Percentiles rank a stretch among this genome's conserved stretches.
Evolutionary conservation across 2,329 filamentous ascomycete genomes (phyloP).

Genomic region (Ascosphaera aggregata): DNA sequence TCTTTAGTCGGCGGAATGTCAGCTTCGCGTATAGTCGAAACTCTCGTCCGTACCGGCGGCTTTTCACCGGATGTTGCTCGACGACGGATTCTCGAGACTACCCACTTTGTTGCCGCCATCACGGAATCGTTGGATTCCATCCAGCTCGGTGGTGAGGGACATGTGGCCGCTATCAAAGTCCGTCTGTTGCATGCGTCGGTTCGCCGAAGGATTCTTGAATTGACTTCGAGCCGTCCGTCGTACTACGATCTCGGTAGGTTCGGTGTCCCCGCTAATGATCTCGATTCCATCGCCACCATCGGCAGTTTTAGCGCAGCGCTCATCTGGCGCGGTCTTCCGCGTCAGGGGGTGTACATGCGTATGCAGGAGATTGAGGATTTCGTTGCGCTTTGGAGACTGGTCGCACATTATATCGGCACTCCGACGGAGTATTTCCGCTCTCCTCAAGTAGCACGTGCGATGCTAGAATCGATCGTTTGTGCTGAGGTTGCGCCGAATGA

Average conservation of each 20-base stretch:
- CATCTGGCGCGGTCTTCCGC: slow-evolving; percentile 44
- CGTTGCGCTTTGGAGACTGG: slow-evolving; percentile 51
- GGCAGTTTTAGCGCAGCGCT: slow-evolving; percentile 43
- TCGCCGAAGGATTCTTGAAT: slow-evolving; percentile 37
- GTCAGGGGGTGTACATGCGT: slow-evolving; percentile 45
- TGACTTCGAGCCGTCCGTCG: slow-evolving; percentile 29
- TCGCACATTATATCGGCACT: slow-evolving; percentile 47
- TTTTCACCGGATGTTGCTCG: slow-evolving; percentile 45
- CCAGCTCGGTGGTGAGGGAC: slow-evolving; percentile 43
- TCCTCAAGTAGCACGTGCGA: slow-evolving; percentile 29
- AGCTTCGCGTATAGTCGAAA: slow-evolving; percentile 49
- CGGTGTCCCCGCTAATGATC: slow-evolving; percentile 50
- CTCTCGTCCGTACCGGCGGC: slow-evolving; percentile 48
- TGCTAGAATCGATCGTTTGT: slow-evolving; percentile 44
- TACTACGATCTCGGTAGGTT: slow-evolving; percentile 38
- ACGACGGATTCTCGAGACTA: slow-evolving; percentile 45
- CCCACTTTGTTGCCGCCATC: slow-evolving; percentile 51
- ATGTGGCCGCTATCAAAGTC: slow-evolving; percentile 40
- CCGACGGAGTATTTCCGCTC: slow-evolving; percentile 38
- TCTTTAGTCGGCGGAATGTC: slow-evolving; percentile 22
- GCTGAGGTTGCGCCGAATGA: slow-evolving; percentile 42
- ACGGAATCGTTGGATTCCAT: slow-evolving; percentile 41
- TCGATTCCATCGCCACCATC: slow-evolving; percentile 52
- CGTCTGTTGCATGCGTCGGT: slow-evolving; percentile 46
- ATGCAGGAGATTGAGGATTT: slow-evolving; percentile 43